Percentiles rank a stretch among this genome's conserved stretches.
Evolutionary conservation across 2,329 filamentous ascomycete genomes (phyloP).

Genomic region (Penicillium polonicum): DNA sequence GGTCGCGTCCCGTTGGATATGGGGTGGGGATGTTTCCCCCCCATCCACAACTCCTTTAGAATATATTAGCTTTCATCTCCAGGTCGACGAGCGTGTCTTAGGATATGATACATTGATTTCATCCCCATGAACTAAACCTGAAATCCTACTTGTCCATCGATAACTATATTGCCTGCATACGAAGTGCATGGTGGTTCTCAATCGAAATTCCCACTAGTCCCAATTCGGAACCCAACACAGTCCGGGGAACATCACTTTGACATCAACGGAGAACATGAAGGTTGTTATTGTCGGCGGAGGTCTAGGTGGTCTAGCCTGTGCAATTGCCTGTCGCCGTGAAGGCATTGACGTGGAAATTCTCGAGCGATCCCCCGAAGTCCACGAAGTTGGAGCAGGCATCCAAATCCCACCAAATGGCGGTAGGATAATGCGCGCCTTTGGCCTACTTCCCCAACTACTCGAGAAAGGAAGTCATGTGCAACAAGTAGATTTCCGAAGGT

Average conservation of each 20-base stretch:
- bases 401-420: constrained; percentile 31
- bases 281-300: constrained; percentile 52
- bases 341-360: constrained; percentile 23
- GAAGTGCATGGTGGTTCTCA: neutral
- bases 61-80: neutral
- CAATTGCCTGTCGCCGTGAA: constrained; percentile 25
- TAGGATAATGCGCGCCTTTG: constrained; percentile 19
- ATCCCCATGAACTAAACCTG: too few relatives aligned
- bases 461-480: constrained; percentile 10
- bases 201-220: neutral
- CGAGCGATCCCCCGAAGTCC: constrained; percentile 19
- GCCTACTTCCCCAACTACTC: constrained; percentile 14
- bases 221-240: neutral
- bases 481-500: constrained; percentile 21
- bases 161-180: neutral
- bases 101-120: too few relatives aligned
- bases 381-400: constrained; percentile 28
- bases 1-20: neutral
- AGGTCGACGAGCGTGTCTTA: neutral
- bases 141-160: neutral
- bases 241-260: neutral
- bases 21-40: neutral
- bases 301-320: constrained; percentile 25
- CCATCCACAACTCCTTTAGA: neutral
- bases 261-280: constrained; percentile 53